Base-by-base conservation (phyloP, 2,329 filamentous ascomycete species). In the Colletotrichum sublineola region DNA sequence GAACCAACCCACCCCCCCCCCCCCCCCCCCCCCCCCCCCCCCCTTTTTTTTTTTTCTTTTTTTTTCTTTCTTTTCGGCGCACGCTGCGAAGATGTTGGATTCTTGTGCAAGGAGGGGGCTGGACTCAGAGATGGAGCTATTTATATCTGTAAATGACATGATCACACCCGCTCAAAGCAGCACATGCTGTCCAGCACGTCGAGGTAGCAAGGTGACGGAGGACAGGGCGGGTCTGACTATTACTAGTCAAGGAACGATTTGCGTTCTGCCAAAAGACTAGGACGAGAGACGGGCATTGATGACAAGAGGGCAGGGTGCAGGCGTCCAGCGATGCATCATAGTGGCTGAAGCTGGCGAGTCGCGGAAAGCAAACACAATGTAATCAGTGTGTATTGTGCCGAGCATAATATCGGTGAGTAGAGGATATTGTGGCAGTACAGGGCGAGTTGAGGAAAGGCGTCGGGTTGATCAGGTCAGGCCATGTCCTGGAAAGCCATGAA, bases 71-170 rank as follows among this genome's bases (percentile, higher is more conserved):
- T 24, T 24, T 24, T 24, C 24, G 24, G 24, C 24, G 24, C 24
- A 24, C 24, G 24, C 24, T 24, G 24, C 24, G 24, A 24, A 24
- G 24, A 24, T 24, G 24, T 24, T 24, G 24, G 24, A 24, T 24
- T 24, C 24, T 24, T 24, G 24, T 24, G 24, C 24, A 24, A 24
- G 24, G 24, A 24, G 24, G 24, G 24, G 24, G 24, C 24, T 24
- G 65, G 31, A 63, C 64, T 68, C 52, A 53, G 52, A 53, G 44
- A 68, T 52, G 46, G 68, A 71, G 64, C 57, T 57, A 68, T 58
- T 52, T 40, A 9, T 40, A 40, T 40, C 38, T 9, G 38, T 40
- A 8, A 40, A 40, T 50, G 29, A 68, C 24, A 24, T 14, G 50
- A n/a, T 55, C 55, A 20, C 46, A 57, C 11, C 29, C 53, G 46